These are phyloP conservation scores for Cutaneotrichosporon dermatis DNA, from an alignment of 1,284 basidiomycete species.

Conservation along the genomic window DNA sequence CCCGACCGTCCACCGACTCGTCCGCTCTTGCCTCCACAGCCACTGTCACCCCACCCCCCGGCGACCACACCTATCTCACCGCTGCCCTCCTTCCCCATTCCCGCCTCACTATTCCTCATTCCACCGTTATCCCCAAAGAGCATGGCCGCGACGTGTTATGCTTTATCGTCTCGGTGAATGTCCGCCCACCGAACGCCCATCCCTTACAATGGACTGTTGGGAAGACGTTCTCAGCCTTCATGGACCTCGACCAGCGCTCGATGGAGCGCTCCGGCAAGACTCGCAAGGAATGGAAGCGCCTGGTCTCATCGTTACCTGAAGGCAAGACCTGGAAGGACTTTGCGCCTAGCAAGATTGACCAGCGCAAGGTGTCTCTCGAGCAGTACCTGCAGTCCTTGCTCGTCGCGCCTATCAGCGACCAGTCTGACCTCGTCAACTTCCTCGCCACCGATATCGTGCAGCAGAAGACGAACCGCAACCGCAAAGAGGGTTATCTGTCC, in stretches of 20 bases:
- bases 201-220: slow-evolving; percentile 77
- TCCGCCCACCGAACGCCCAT: slow-evolving; percentile 41
- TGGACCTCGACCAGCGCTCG: slow-evolving; percentile 65
- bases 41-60: slow-evolving; percentile 9
- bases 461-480: slow-evolving; percentile 77
- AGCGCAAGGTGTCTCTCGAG: slow-evolving; percentile 83
- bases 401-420: slow-evolving; percentile 75
- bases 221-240: slow-evolving; percentile 87
- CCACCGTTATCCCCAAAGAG: slow-evolving; percentile 43
- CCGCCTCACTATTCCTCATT: slow-evolving; percentile 41
- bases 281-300: slow-evolving; percentile 64
- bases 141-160: slow-evolving; percentile 46
- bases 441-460: slow-evolving; percentile 84
- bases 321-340: slow-evolving; percentile 93
- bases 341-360: slow-evolving; percentile 92
- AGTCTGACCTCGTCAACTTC: slow-evolving; percentile 85
- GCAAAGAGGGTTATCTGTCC: slow-evolving; percentile 93
- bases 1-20: slow-evolving; percentile 14
- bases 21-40: neutral
- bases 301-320: slow-evolving; percentile 79
- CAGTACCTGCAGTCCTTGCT: slow-evolving; percentile 83
- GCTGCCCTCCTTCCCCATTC: slow-evolving; percentile 41
- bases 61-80: slow-evolving; percentile 24
- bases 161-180: slow-evolving; percentile 42
- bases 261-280: slow-evolving; percentile 57